phyloP scores from a whole-genome alignment of 2,329 filamentous ascomycete genomes.

The Trichoderma atroviride region DNA sequence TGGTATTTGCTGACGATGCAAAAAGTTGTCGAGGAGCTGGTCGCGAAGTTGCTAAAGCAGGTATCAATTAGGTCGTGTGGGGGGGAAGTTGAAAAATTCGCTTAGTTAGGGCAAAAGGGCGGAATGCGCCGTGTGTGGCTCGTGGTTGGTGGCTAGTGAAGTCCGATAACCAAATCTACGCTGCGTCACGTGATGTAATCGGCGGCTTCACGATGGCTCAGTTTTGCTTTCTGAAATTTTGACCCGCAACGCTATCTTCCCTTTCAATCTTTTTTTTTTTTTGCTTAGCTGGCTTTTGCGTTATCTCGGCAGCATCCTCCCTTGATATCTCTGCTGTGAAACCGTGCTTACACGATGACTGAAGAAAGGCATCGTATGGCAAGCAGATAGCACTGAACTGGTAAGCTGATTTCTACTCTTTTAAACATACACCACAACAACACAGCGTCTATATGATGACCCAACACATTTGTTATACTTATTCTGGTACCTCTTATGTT shows the following conservation, averaged over 20 bases:
- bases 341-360: background rate
- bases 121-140: constrained; percentile 20
- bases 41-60: constrained; percentile 33
- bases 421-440: constrained; percentile 1
- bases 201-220: background rate
- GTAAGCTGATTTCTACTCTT: constrained; percentile 40
- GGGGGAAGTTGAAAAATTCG: constrained; percentile 49
- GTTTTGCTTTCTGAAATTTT: background rate
- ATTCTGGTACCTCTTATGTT: constrained; percentile 99
- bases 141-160: background rate
- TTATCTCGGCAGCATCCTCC: background rate
- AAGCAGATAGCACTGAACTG: constrained; percentile 21
- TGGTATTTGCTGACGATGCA: constrained; percentile 42
- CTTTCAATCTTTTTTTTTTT: constrained; percentile 13
- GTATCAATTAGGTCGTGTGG: constrained; percentile 36
- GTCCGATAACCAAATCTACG: background rate
- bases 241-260: constrained; percentile 6
- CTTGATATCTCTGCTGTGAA: background rate
- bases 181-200: constrained; percentile 9
- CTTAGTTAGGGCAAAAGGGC: constrained; percentile 50
- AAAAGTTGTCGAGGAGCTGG: constrained; percentile 35
- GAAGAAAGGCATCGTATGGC: background rate
- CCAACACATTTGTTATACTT: constrained; percentile 56
- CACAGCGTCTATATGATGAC: constrained; percentile 66
- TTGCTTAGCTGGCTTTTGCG: background rate